phyloP scores from a whole-genome alignment of 2,329 filamentous ascomycete species.

The Colletotrichum sp. region DNA sequence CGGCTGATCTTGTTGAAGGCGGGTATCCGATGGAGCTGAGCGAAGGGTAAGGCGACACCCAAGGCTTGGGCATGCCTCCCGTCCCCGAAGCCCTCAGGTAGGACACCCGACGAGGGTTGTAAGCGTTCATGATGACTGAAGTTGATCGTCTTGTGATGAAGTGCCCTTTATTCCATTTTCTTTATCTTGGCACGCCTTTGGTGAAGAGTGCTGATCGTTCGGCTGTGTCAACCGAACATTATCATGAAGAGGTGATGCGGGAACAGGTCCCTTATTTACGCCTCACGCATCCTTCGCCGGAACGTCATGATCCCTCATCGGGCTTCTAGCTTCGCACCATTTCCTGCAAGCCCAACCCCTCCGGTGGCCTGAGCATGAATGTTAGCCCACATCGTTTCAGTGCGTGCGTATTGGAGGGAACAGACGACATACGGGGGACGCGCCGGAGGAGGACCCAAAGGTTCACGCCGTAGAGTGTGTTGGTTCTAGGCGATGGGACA shows the following conservation, averaged over 20 bases:
- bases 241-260: neutral
- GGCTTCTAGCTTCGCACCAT: neutral
- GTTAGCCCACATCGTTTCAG: slow-evolving; percentile 14
- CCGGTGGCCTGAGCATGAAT: slow-evolving; percentile 13
- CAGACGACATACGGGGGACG: neutral
- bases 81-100: slow-evolving; percentile 3
- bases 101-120: slow-evolving; percentile 19
- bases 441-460: neutral
- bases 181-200: neutral
- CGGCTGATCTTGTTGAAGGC: neutral
- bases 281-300: neutral
- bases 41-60: slow-evolving; percentile 8
- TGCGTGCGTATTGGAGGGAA: slow-evolving; percentile 9
- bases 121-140: slow-evolving; percentile 15
- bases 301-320: neutral
- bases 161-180: neutral
- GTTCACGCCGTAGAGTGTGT: neutral
- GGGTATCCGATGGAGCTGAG: slow-evolving; percentile 15
- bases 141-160: neutral
- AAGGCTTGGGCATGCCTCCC: neutral
- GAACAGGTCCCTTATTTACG: slow-evolving; percentile 16
- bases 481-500: neutral
- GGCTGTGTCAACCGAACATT: neutral
- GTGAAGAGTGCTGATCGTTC: neutral
- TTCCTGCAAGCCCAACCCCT: slow-evolving; percentile 3